Evolutionary conservation across 352 stramenopile genomes (phyloP).

Genomic region (Blastocystis sp.): DNA sequence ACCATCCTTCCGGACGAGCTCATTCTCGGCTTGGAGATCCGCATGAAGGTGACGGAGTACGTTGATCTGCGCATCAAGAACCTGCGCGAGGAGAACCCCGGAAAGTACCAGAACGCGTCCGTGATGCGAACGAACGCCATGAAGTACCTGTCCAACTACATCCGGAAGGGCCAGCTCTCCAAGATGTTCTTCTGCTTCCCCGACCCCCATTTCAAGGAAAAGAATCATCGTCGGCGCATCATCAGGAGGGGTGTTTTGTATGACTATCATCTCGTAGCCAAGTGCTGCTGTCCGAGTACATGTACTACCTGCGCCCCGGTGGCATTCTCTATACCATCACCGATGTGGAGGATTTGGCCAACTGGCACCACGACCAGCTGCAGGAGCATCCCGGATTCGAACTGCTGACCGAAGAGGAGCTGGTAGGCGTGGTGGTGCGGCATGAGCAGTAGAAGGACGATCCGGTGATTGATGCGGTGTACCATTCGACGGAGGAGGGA

Average conservation of each 20-base stretch:
- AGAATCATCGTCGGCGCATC: slow-evolving; percentile 90
- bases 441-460: slow-evolving; percentile 77
- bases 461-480: slow-evolving; percentile 89
- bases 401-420: slow-evolving; percentile 80
- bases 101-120: slow-evolving; percentile 88
- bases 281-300: slow-evolving; percentile 91
- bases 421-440: slow-evolving; percentile 73
- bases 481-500: slow-evolving; percentile 91
- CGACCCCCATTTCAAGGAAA: slow-evolving; percentile 97
- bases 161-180: slow-evolving; percentile 76
- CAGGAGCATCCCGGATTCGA: slow-evolving; percentile 87
- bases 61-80: slow-evolving; percentile 78
- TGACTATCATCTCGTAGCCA: slow-evolving; percentile 73
- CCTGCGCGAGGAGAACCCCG: slow-evolving; percentile 78
- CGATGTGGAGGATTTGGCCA: slow-evolving; percentile 93
- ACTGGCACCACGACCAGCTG: slow-evolving; percentile 93
- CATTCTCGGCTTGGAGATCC: slow-evolving; percentile 93
- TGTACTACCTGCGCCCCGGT: slow-evolving; percentile 85
- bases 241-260: slow-evolving; percentile 73
- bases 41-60: slow-evolving; percentile 85
- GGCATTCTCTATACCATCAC: slow-evolving; percentile 96
- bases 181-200: slow-evolving; percentile 99
- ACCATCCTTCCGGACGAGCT: slow-evolving; percentile 82
- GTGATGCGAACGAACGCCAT: slow-evolving; percentile 92
- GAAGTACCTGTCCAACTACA: slow-evolving; percentile 82